These are phyloP conservation scores for Vigna radiata DNA, from an alignment of 306 rosid species.

Conservation along the genomic window DNA sequence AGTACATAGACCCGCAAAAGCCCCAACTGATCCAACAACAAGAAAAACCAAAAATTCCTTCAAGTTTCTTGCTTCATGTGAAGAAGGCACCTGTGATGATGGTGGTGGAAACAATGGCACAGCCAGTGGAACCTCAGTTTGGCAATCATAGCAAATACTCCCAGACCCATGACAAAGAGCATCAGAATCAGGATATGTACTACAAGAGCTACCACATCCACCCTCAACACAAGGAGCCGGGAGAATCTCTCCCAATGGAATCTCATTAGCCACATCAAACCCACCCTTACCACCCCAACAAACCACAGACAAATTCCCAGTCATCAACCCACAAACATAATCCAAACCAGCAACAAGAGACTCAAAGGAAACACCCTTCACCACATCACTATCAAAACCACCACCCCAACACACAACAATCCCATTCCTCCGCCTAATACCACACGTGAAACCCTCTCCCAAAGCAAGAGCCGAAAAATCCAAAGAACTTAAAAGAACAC, in stretches of 20 bases:
- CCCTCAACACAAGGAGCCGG: slow-evolving; percentile 55
- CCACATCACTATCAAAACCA: slow-evolving; percentile 10
- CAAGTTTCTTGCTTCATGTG: background rate
- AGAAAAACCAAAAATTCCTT: slow-evolving; percentile 27
- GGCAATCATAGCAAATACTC: slow-evolving; percentile 51
- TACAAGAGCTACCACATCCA: slow-evolving; percentile 47
- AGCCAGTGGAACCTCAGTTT: slow-evolving; percentile 45
- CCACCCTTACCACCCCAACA: slow-evolving; percentile 52
- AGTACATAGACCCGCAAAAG: slow-evolving; percentile 47
- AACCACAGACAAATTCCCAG: slow-evolving; percentile 46
- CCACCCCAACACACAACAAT: slow-evolving; percentile 50
- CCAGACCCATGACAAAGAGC: slow-evolving; percentile 49
- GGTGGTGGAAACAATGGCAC: slow-evolving; percentile 44
- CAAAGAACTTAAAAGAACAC: slow-evolving; percentile 14
- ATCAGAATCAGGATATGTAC: slow-evolving; percentile 53
- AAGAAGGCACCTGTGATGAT: slow-evolving; percentile 3
- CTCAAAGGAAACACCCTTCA: slow-evolving; percentile 54
- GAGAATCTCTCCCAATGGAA: slow-evolving; percentile 50
- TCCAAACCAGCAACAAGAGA: slow-evolving; percentile 60
- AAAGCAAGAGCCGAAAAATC: slow-evolving; percentile 51
- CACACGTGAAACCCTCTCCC: slow-evolving; percentile 55
- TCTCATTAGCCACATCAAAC: background rate
- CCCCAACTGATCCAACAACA: slow-evolving; percentile 55
- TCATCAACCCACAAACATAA: slow-evolving; percentile 58
- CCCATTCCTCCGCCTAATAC: slow-evolving; percentile 43